Evolutionary conservation across 23 red algal species (phyloP), one percentile per base, ranked within the genome.

Genomic region (Gracilaria gracilis): DNA sequence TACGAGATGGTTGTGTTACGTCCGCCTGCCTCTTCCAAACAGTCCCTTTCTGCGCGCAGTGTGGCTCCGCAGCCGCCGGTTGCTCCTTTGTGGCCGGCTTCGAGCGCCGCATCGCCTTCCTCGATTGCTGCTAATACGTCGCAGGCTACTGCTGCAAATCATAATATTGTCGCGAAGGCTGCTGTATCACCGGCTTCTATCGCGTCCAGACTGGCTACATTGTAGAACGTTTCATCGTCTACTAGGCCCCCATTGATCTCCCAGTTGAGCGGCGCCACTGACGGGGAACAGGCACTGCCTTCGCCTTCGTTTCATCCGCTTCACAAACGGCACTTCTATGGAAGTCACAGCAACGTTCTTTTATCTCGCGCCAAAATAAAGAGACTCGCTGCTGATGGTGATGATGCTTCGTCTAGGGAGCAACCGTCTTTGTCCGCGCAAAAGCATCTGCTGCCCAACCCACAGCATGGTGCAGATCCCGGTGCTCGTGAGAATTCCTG

Each of bases 401-500:
- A 37, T 49, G 49, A 40, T 25, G 78, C 36, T 2, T 1, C 47
- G 16, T 81, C 49, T 4, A 62, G 48, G 17, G 29, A 1, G 29
- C 36, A 14, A 19, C 6, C 40, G 23, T 27, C 78, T 20, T 42
- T 37, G 40, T 6, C 2, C 14, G 21, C 23, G 2, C 19, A n/a
- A 19, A 24, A 21, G 14, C 69, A 46, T 25, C 35, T 7, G 16
- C 40, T 17, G 9, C 46, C 69, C 34, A 75, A 75, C 21, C 33
- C 69, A 12, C 59, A 89, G 15, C 51, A 65, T 25, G 74, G 88
- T 34, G 88, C 88, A 21, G 76, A 92, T 34, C 81, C 91, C 0
- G 91, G 91, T 44, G 69, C 82, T 0, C 72, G 83, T 1, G 82
- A 94, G 42, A 94, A 94, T 66, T 94, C 88, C 64, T 94, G 91